Evolutionary conservation across 371 early-diverging fungal genomes (phyloP), one percentile per base, ranked within the genome.

Genomic region (Mucor irregularis): DNA sequence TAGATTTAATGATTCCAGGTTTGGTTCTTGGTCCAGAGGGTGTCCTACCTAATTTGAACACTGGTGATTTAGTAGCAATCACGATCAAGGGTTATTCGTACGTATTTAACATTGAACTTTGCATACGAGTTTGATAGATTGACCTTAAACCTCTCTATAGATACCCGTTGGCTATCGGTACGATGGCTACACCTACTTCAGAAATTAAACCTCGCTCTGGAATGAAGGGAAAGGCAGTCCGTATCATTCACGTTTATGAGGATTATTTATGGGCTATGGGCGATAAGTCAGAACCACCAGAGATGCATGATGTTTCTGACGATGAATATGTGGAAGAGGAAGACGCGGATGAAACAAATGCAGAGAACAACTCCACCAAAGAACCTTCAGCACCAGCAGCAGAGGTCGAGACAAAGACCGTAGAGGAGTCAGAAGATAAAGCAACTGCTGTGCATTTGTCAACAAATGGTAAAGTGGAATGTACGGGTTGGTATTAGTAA

Each of bases 261-360:
- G 90, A 89, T 66, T 71, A 70, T 47, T 66, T 89, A 45, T 89
- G 90, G 90, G 65, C 76, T n/a, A 76, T 85, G 69, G 88, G 88
- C 6, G 76, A 68, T 58, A 86, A 86, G 56, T 62, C 62, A 1
- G 71, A 72, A 5, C 74, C 84, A 13, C 83, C 87, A 4, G 80
- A 76, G 30, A 54, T 78, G 49, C 43, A 72, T 7, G 56, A 43
- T 19, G 24, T 54, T 21, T 58, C 64, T 2, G 64, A 68, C 4
- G 53, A 61, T 22, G 75, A 71, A 16, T 53, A 58, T n/a, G 61
- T 63, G 8, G 69, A 65, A 49, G 69, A 73, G 17, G 62, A 64
- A 26, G 58, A 51, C 16, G 60, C 43, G 4, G 68, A 60, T 1
- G 42, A 55, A n/a, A n/a, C n/a, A n/a, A n/a, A n/a, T n/a, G n/a